Evolutionary conservation across 306 rosid genomes (phyloP), one percentile per base, ranked within the genome.

Genomic region (Biancaea sappan): DNA sequence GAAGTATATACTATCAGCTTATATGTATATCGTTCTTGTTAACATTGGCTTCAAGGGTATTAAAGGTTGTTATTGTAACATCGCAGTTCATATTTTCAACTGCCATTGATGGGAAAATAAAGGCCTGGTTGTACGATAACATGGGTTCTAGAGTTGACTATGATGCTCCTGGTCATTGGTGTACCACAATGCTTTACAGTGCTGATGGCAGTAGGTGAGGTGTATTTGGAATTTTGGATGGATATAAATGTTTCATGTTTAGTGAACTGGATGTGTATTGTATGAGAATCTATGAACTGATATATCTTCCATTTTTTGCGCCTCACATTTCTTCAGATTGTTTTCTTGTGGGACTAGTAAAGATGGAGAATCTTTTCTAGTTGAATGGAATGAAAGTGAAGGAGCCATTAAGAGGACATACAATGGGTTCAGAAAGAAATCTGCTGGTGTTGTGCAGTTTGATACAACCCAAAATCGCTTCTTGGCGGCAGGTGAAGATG

Each of bases 311-410:
- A 34, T 59, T 66, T 75, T 44, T 9, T 34, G n/a, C 9, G 32
- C 13, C 21, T 43, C 58, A 32, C 52, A 10, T 71, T 56, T 80
- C 61, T 50, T 19, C 80, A 92, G 98, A 73, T 77, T 92, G 86
- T 90, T 92, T 83, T 92, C 98, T 65, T 92, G 98, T 48, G 98
- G 98, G 77, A 92, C 98, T 38, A 92, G 94, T 81, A 90, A 84
- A 84, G 96, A 90, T 34, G 98, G 96, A 69, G 98, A 92, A 29
- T 87, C 96, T 3, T 84, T 61, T 77, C 90, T 92, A 48, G 98
- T 92, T 70, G 96, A 92, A 82, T 92, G 98, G 98, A 90, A 86
- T 72, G 92, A 88, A 82, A 84, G 89, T 76, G 98, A 92, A 81
- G 98, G 94, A 79, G 84, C 92, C 59, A 85, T 85, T 63, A 90